Conservation (phyloP, 23 red algal genomes). For the Gracilaria gracilis region DNA sequence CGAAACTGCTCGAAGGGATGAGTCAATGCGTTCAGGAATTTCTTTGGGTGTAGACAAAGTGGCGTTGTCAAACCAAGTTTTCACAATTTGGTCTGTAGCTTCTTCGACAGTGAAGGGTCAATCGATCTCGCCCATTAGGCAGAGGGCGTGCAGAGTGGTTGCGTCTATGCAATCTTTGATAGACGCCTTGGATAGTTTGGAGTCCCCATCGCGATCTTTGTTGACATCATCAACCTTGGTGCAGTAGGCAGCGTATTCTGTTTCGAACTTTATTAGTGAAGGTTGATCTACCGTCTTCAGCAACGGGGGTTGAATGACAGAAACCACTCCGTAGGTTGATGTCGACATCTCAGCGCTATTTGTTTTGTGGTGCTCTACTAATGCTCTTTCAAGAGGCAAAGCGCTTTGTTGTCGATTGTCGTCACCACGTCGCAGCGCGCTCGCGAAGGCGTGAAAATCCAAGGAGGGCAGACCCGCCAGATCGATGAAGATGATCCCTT, state of each 20-base stretch:
- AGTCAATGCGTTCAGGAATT: conserved; percentile 31
- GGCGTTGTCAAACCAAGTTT: conserved; percentile 25
- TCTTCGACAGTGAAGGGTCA: neutral
- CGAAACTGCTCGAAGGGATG: neutral
- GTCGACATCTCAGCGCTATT: too few relatives aligned
- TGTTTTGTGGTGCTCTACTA: neutral
- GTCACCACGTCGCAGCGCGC: too few relatives aligned
- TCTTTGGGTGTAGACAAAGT: neutral
- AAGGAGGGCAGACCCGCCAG: too few relatives aligned
- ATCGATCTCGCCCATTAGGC: conserved; percentile 28
- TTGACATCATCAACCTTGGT: neutral
- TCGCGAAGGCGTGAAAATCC: too few relatives aligned
- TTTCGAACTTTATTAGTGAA: conserved; percentile 20
- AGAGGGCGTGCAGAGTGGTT: conserved; percentile 1
- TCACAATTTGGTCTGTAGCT: conserved; percentile 11
- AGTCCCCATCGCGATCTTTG: neutral
- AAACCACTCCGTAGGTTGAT: conserved; percentile 5
- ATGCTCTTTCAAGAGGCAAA: neutral
- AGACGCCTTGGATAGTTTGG: neutral
- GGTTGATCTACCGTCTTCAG: neutral
- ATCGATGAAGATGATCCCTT: too few relatives aligned
- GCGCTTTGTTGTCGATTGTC: neutral
- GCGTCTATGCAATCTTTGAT: conserved; percentile 33
- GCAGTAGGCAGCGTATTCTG: neutral
- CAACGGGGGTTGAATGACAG: neutral